phyloP scores from a whole-genome alignment of 805 yeast species.

The Yamadazyma nakazawae region DNA sequence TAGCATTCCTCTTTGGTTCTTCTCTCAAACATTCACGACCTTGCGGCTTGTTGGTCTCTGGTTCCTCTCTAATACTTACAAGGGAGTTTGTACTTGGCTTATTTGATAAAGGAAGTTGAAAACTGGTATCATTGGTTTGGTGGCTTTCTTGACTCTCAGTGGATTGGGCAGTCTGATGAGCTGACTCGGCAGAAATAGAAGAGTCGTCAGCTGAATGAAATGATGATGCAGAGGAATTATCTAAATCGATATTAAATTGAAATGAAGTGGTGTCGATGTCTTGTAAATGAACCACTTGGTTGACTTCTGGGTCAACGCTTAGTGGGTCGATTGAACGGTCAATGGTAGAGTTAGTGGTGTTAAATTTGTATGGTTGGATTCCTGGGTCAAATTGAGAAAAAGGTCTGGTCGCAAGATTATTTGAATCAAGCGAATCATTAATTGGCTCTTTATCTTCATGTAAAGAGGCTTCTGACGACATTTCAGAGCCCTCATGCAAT shows the following conservation, averaged over 20 bases:
- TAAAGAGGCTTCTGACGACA: background rate
- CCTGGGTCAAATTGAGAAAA: slow-evolving; percentile 2
- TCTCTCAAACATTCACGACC: background rate
- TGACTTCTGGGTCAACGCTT: slow-evolving; percentile 8
- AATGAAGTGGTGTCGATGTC: slow-evolving; percentile 13
- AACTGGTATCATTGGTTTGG: slow-evolving; percentile 10
- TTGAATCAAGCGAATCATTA: background rate
- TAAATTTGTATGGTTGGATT: background rate
- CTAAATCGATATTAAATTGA: slow-evolving; percentile 12
- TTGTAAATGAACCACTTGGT: slow-evolving; percentile 9
- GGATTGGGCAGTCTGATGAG: background rate
- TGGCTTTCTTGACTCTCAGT: background rate
- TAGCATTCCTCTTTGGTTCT: background rate
- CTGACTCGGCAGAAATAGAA: background rate
- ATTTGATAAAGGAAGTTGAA: slow-evolving; percentile 4
- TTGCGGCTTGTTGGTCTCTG: background rate
- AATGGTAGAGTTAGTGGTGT: background rate
- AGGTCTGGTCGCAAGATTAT: background rate
- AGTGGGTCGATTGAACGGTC: slow-evolving; percentile 5
- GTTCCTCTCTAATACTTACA: background rate
- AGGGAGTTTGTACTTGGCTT: slow-evolving; percentile 4
- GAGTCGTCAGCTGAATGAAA: slow-evolving; percentile 8
- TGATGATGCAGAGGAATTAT: slow-evolving; percentile 5
- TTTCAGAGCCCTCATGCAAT: background rate
- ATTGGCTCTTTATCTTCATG: background rate